Evolutionary conservation across 257 asterid species (phyloP).

Genomic region (Agastache rugosa): DNA sequence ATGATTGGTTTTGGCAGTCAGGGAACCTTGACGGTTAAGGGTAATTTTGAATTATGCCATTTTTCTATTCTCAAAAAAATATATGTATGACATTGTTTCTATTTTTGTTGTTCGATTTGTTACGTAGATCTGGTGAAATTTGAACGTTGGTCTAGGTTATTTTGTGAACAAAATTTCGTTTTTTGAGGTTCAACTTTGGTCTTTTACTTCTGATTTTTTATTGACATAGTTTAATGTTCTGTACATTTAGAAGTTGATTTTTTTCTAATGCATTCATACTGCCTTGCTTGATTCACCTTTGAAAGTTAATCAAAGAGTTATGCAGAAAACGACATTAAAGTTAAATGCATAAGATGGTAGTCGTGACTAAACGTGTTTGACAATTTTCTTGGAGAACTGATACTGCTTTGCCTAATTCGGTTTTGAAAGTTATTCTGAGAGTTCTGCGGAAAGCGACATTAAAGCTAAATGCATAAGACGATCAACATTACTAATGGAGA

Average conservation of each 20-base stretch:
- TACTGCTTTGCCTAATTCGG: background rate
- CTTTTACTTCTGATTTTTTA: background rate
- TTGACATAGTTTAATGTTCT: background rate
- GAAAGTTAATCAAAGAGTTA: background rate
- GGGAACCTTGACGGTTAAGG: constrained; percentile 70
- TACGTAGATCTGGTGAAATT: constrained; percentile 33
- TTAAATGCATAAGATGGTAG: constrained; percentile 8
- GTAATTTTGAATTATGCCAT: constrained; percentile 37
- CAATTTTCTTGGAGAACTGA: background rate
- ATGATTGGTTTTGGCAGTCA: constrained; percentile 17
- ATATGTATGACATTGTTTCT: background rate
- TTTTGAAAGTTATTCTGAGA: background rate
- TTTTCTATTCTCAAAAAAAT: background rate
- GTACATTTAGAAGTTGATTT: background rate
- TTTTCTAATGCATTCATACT: background rate
- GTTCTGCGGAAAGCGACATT: background rate
- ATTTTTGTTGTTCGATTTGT: constrained; percentile 1
- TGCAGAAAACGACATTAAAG: background rate
- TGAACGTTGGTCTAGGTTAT: background rate
- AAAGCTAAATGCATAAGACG: background rate
- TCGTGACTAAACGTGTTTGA: background rate
- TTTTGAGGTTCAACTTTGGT: background rate
- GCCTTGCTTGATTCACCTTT: background rate
- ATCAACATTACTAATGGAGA: constrained; percentile 4
- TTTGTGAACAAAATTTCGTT: background rate